Conservation (phyloP, 306 rosid species). For the Cercis canadensis region DNA sequence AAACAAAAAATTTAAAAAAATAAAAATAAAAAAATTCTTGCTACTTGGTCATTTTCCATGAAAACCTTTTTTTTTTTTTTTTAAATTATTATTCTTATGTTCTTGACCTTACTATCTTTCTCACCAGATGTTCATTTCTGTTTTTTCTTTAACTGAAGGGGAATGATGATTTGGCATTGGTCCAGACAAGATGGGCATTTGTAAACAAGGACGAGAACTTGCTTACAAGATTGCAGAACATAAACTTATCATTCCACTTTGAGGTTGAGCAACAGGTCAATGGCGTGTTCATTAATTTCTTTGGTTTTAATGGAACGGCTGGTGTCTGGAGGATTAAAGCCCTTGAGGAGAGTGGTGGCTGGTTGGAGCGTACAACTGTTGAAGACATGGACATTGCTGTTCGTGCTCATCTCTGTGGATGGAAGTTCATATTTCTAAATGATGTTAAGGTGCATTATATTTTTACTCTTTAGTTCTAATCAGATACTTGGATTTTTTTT, state of each 20-base stretch:
- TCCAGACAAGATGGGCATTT: conserved; percentile 95
- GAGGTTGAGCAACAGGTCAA: conserved; percentile 99
- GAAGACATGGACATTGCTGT: conserved; percentile 99
- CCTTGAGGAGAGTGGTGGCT: conserved; percentile 96
- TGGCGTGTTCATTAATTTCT: conserved; percentile 83
- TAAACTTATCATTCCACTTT: conserved; percentile 92
- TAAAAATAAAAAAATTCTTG: conserved; percentile 11
- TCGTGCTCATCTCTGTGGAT: conserved; percentile 98
- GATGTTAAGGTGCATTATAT: conserved; percentile 74
- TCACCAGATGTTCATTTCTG: conserved; percentile 23
- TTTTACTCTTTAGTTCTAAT: conserved; percentile 31
- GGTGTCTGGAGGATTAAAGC: conserved; percentile 99
- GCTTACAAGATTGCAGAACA: conserved; percentile 94
- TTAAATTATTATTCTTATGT: too few species aligned
- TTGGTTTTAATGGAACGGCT: conserved; percentile 98
- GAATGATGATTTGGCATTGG: conserved; percentile 90
- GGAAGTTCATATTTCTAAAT: conserved; percentile 95
- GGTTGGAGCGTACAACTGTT: conserved; percentile 98
- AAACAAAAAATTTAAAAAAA: conserved; percentile 10
- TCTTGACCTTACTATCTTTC: conserved; percentile 6
- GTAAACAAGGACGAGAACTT: conserved; percentile 99
- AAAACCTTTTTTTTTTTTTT: neutral
- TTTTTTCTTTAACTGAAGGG: conserved; percentile 59
- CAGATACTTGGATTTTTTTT: conserved; percentile 28
- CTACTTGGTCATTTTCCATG: conserved; percentile 21